A percentile compares a stretch with the other conserved stretches of the same genome.
These are phyloP conservation scores for Lolium rigidum DNA, from an alignment of 176 grass and related monocot species.

Conservation along the genomic window DNA sequence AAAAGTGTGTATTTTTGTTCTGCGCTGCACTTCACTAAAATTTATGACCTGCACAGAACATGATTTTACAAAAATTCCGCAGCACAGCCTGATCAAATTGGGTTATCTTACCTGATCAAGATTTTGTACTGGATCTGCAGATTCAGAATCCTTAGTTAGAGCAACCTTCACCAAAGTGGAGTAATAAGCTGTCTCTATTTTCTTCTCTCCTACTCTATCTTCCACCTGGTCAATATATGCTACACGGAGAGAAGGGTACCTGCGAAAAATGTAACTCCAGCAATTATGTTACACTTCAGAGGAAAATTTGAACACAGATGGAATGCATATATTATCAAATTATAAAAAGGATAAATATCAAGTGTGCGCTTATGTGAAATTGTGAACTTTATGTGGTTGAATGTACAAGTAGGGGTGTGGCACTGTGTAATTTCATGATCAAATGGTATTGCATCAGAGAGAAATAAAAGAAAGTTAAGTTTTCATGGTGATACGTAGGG, in stretches of 20 bases:
- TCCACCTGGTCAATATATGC: slow-evolving; percentile 94
- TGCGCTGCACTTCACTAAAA: neutral
- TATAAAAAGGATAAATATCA: slow-evolving; percentile 22
- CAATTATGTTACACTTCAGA: slow-evolving; percentile 22
- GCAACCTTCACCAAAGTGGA: slow-evolving; percentile 92
- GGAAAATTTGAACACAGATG: slow-evolving; percentile 26
- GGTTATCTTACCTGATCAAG: slow-evolving; percentile 81
- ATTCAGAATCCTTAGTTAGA: slow-evolving; percentile 68
- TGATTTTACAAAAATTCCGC: slow-evolving; percentile 24
- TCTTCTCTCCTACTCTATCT: slow-evolving; percentile 63
- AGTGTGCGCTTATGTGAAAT: neutral
- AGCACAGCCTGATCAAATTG: neutral
- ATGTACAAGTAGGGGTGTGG: neutral
- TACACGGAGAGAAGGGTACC: slow-evolving; percentile 91
- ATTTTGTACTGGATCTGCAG: slow-evolving; percentile 68
- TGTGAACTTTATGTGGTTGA: neutral
- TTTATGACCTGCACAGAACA: neutral
- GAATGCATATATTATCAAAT: slow-evolving; percentile 10
- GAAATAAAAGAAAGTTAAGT: slow-evolving; percentile 7
- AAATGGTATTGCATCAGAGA: neutral
- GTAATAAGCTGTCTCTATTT: slow-evolving; percentile 89
- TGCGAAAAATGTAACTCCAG: slow-evolving; percentile 41
- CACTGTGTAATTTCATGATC: neutral
- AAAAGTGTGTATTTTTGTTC: neutral
- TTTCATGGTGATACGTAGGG: neutral